Percentiles rank a stretch among this genome's conserved stretches.
Conservation (phyloP, 306 rosid genomes). For the Betula pendula region DNA sequence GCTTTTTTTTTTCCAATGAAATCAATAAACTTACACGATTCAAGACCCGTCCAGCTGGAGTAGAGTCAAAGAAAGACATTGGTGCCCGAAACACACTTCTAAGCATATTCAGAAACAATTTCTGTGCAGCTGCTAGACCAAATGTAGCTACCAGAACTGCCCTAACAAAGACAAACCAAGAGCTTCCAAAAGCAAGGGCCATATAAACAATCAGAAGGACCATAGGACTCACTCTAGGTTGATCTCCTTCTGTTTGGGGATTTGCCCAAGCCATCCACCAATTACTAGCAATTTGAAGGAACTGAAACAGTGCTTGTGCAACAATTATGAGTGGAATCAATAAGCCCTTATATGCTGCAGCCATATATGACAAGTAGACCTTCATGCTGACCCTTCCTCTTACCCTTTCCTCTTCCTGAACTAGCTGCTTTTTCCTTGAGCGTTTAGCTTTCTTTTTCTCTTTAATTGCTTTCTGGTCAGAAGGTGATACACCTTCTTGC, state of each 20-base stretch:
- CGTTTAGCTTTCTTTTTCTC: slow-evolving; percentile 96
- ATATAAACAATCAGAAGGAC: slow-evolving; percentile 83
- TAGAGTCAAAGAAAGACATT: slow-evolving; percentile 95
- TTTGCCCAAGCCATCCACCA: slow-evolving; percentile 99
- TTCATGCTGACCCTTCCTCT: slow-evolving; percentile 99
- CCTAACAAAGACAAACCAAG: slow-evolving; percentile 82
- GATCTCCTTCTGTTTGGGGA: slow-evolving; percentile 96
- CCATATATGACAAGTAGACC: slow-evolving; percentile 96
- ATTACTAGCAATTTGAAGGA: slow-evolving; percentile 98
- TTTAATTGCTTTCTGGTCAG: slow-evolving; percentile 67
- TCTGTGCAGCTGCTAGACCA: slow-evolving; percentile 90
- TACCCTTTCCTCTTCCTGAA: slow-evolving; percentile 99
- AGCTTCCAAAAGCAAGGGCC: slow-evolving; percentile 96
- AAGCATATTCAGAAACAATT: slow-evolving; percentile 82
- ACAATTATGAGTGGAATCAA: slow-evolving; percentile 85
- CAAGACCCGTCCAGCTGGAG: slow-evolving; percentile 95
- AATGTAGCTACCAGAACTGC: slow-evolving; percentile 91
- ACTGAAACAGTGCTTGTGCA: slow-evolving; percentile 87
- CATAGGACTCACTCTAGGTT: slow-evolving; percentile 79
- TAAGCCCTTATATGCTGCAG: slow-evolving; percentile 91
- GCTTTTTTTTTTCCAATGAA: background rate
- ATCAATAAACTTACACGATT: slow-evolving; percentile 69
- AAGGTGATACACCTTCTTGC: slow-evolving; percentile 71
- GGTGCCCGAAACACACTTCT: slow-evolving; percentile 80
- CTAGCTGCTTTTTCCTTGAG: slow-evolving; percentile 86